These are phyloP conservation scores for Spizellomyces sp. DNA, from an alignment of 192 early-diverging fungal genomes.

Conservation along the genomic window DNA sequence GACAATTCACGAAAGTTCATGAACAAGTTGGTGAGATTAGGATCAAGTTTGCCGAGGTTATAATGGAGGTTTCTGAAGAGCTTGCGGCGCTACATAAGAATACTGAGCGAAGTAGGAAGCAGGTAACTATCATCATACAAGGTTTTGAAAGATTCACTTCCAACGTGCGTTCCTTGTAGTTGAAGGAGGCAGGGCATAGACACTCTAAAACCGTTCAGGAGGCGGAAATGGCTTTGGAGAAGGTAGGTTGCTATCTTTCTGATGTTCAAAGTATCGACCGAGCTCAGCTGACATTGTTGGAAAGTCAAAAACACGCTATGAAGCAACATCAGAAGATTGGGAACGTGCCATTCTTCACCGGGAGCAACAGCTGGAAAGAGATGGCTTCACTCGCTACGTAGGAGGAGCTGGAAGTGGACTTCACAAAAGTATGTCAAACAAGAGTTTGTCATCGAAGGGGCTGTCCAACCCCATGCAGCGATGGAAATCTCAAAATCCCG, in stretches of 20 bases:
- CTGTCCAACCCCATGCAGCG: slow-evolving; percentile 53
- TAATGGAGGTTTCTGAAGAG: slow-evolving; percentile 81
- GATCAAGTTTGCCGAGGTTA: slow-evolving; percentile 70
- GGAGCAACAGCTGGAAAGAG: slow-evolving; percentile 26
- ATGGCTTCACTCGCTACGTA: slow-evolving; percentile 6
- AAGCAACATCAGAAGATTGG: slow-evolving; percentile 81
- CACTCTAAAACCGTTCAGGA: slow-evolving; percentile 79
- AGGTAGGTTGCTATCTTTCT: slow-evolving; percentile 50
- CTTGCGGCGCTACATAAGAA: slow-evolving; percentile 72
- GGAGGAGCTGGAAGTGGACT: not conserved
- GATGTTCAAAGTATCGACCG: slow-evolving; percentile 7
- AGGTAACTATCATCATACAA: slow-evolving; percentile 45
- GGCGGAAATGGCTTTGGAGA: slow-evolving; percentile 78
- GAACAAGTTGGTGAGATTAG: slow-evolving; percentile 80
- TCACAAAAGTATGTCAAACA: slow-evolving; percentile 14
- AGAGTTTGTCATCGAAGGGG: slow-evolving; percentile 7
- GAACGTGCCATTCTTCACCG: slow-evolving; percentile 60
- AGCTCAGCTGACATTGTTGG: too few relatives aligned
- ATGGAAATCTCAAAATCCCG: slow-evolving; percentile 42
- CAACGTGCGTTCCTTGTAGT: slow-evolving; percentile 35
- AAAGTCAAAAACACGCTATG: slow-evolving; percentile 76
- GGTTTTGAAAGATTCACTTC: too few relatives aligned
- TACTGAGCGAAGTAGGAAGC: slow-evolving; percentile 76
- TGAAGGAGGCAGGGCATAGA: slow-evolving; percentile 78
- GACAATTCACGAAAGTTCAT: slow-evolving; percentile 77